Percentiles rank a stretch among this genome's conserved stretches.
phyloP scores from a whole-genome alignment of 2,329 filamentous ascomycete genomes.

The Cladophialophora chaetospira region DNA sequence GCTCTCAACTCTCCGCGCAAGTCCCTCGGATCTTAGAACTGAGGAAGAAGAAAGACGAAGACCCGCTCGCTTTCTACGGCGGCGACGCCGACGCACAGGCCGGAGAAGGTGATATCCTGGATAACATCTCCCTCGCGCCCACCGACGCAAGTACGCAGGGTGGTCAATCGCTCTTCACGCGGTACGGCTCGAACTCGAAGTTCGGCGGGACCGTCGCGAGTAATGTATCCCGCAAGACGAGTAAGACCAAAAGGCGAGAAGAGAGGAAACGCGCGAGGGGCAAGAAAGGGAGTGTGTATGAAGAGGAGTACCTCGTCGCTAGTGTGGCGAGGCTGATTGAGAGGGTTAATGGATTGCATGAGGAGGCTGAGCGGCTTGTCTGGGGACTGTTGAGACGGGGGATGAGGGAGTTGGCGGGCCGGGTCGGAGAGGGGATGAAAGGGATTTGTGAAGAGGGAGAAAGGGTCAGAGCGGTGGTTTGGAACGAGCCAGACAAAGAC shows the following conservation, averaged over 20 bases:
- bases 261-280: conserved; percentile 93
- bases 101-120: conserved; percentile 71
- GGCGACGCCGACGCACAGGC: conserved; percentile 64
- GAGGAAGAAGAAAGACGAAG: conserved; percentile 74
- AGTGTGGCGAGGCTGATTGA: conserved; percentile 82
- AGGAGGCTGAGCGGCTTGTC: conserved; percentile 73
- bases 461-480: conserved; percentile 71
- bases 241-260: conserved; percentile 83
- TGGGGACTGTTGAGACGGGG: conserved; percentile 74
- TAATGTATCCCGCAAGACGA: conserved; percentile 74
- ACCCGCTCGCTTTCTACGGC: conserved; percentile 87
- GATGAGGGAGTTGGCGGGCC: conserved; percentile 84
- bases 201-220: conserved; percentile 61
- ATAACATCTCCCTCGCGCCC: conserved; percentile 88
- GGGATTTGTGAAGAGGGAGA: conserved; percentile 74
- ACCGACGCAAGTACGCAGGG: conserved; percentile 76
- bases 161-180: conserved; percentile 85
- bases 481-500: conserved; percentile 44
- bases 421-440: conserved; percentile 71
- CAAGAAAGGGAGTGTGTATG: conserved; percentile 96
- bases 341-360: conserved; percentile 70
- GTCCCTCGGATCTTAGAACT: conserved; percentile 83
- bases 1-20: conserved; percentile 78
- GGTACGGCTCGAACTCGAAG: conserved; percentile 67
- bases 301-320: conserved; percentile 94